Conservation (phyloP, 2,329 filamentous ascomycete species). For the Colletotrichum higginsianum region DNA sequence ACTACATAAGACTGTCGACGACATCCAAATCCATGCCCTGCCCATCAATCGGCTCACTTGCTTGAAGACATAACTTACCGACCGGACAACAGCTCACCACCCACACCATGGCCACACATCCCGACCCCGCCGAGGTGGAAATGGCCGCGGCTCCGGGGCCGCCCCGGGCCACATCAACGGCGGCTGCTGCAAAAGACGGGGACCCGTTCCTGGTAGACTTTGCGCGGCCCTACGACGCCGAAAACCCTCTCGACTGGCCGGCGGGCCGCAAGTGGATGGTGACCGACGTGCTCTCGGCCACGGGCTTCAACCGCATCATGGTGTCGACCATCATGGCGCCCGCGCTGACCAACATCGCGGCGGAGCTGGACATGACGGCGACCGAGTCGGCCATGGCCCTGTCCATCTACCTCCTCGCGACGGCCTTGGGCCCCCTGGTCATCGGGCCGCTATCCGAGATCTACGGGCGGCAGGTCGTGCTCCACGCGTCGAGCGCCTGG, state of each 20-base stretch:
- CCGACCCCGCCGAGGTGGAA: not conserved
- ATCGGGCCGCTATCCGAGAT: constrained; percentile 63
- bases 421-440: constrained; percentile 60
- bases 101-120: not conserved
- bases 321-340: constrained; percentile 68
- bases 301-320: constrained; percentile 66
- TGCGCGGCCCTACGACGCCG: constrained; percentile 48
- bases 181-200: not conserved
- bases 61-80: not conserved
- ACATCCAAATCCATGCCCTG: not conserved
- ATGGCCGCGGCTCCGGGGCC: not conserved
- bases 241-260: constrained; percentile 59
- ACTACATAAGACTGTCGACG: not conserved
- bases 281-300: constrained; percentile 63
- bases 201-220: constrained; percentile 42
- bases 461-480: constrained; percentile 59
- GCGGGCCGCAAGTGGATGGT: constrained; percentile 62
- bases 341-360: constrained; percentile 63
- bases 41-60: not conserved
- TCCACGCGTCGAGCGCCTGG: constrained; percentile 62
- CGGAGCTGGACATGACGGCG: constrained; percentile 65
- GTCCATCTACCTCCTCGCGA: constrained; percentile 60
- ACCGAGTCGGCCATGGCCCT: constrained; percentile 63
- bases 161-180: not conserved
- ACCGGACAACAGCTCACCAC: not conserved